These are phyloP conservation scores for Pyrenochaeta sp. DNA, from an alignment of 2,329 filamentous ascomycete genomes.

Conservation along the genomic window DNA sequence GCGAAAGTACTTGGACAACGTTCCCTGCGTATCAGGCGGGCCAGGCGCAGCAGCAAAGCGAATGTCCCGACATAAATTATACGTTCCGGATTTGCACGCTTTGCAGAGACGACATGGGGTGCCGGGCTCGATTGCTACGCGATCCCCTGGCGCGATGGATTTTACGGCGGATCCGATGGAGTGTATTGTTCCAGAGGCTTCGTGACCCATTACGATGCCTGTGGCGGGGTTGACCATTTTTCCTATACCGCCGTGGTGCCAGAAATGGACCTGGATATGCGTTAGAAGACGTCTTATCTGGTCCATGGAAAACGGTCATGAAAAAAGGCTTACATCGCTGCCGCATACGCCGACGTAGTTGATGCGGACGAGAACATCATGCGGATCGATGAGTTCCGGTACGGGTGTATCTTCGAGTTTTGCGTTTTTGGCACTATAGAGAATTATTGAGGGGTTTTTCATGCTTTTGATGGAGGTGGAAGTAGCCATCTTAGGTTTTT, in stretches of 20 bases:
- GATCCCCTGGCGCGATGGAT: slow-evolving; percentile 79
- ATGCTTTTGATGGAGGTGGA: slow-evolving; percentile 14
- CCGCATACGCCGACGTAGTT: slow-evolving; percentile 57
- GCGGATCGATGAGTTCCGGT: slow-evolving; percentile 45
- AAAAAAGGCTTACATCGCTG: slow-evolving; percentile 33
- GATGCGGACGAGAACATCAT: slow-evolving; percentile 57
- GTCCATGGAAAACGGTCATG: too few species aligned
- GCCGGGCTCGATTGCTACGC: slow-evolving; percentile 91
- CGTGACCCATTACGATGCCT: slow-evolving; percentile 89
- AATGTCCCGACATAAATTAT: slow-evolving; percentile 89
- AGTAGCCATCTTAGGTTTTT: slow-evolving; percentile 2
- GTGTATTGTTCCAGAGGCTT: slow-evolving; percentile 82
- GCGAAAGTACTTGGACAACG: slow-evolving; percentile 88
- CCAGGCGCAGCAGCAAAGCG: slow-evolving; percentile 90
- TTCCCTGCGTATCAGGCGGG: slow-evolving; percentile 68
- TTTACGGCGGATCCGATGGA: slow-evolving; percentile 81
- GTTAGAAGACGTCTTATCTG: neutral
- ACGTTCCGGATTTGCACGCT: slow-evolving; percentile 85
- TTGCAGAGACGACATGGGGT: slow-evolving; percentile 88
- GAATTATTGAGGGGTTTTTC: slow-evolving; percentile 54
- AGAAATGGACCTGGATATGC: slow-evolving; percentile 76
- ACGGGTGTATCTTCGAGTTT: slow-evolving; percentile 51
- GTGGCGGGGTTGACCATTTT: slow-evolving; percentile 80
- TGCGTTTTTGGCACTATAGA: slow-evolving; percentile 51
- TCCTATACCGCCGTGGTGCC: slow-evolving; percentile 92